Conservation (phyloP, 2,329 filamentous ascomycete genomes). For the Colletotrichum truncatum region DNA sequence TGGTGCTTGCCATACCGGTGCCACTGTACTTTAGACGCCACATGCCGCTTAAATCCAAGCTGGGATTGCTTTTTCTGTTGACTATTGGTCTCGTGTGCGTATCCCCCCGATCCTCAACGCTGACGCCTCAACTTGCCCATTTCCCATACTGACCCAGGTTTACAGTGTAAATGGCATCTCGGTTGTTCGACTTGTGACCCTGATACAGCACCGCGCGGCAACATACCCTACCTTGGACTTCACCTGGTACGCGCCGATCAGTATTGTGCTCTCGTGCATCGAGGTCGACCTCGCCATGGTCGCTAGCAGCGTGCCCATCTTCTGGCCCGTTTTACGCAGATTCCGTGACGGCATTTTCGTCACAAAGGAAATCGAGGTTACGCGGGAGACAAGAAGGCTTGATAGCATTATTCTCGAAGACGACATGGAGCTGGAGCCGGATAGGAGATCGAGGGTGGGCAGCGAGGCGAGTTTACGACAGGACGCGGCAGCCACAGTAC, state of each 20-base stretch:
- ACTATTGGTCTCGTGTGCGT: constrained; percentile 41
- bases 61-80: constrained; percentile 39
- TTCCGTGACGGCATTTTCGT: constrained; percentile 28
- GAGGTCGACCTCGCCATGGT: constrained; percentile 38
- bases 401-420: constrained; percentile 23
- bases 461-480: constrained; percentile 30
- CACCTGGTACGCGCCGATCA: constrained; percentile 41
- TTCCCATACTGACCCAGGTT: neutral
- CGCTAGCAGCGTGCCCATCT: constrained; percentile 77
- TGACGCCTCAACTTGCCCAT: neutral
- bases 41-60: constrained; percentile 32
- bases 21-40: constrained; percentile 40
- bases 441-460: constrained; percentile 15
- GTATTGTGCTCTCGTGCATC: constrained; percentile 32
- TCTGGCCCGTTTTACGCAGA: constrained; percentile 71
- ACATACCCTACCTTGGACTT: constrained; percentile 43
- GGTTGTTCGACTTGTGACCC: constrained; percentile 41
- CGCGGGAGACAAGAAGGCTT: constrained; percentile 10
- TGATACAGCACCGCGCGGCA: constrained; percentile 39
- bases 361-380: constrained; percentile 26
- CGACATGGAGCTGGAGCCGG: constrained; percentile 19
- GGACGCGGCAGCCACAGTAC: neutral
- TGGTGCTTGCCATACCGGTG: constrained; percentile 43
- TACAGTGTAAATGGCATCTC: constrained; percentile 36
- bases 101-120: neutral